phyloP scores from a whole-genome alignment of 306 rosid species.

The Benincasa hispida region DNA sequence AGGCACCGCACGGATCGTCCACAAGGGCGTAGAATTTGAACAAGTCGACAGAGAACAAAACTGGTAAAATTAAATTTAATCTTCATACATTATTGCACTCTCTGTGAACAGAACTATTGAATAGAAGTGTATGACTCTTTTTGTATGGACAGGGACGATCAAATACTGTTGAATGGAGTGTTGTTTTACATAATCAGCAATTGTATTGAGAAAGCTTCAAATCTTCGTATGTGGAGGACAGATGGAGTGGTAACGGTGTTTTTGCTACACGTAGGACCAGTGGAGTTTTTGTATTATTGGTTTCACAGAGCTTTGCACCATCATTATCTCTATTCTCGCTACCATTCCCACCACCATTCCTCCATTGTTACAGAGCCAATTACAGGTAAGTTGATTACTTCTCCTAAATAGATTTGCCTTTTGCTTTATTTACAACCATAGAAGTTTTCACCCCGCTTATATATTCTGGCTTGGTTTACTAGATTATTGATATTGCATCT shows the following conservation, averaged over 20 bases:
- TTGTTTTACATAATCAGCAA: background rate
- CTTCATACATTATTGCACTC: too few species aligned
- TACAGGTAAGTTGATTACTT: constrained; percentile 16
- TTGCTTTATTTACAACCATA: background rate
- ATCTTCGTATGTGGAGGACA: constrained; percentile 16
- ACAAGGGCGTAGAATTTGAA: constrained; percentile 19
- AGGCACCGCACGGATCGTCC: constrained; percentile 12
- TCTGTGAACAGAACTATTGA: background rate
- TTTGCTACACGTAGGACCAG: constrained; percentile 21
- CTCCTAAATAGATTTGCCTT: background rate
- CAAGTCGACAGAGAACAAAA: constrained; percentile 22
- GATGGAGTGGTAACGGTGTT: constrained; percentile 13
- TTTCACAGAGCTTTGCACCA: constrained; percentile 43
- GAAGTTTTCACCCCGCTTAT: background rate
- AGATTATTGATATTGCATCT: background rate
- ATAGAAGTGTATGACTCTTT: background rate
- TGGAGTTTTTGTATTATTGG: constrained; percentile 41
- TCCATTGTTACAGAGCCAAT: constrained; percentile 42
- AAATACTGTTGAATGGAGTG: constrained; percentile 13
- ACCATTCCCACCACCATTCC: constrained; percentile 37
- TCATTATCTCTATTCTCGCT: constrained; percentile 32
- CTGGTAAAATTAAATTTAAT: background rate
- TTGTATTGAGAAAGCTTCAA: background rate
- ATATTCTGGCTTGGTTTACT: background rate
- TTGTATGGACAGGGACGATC: constrained; percentile 30